phyloP scores from a whole-genome alignment of 2,329 filamentous ascomycete genomes.

The Escovopsis sp. region DNA sequence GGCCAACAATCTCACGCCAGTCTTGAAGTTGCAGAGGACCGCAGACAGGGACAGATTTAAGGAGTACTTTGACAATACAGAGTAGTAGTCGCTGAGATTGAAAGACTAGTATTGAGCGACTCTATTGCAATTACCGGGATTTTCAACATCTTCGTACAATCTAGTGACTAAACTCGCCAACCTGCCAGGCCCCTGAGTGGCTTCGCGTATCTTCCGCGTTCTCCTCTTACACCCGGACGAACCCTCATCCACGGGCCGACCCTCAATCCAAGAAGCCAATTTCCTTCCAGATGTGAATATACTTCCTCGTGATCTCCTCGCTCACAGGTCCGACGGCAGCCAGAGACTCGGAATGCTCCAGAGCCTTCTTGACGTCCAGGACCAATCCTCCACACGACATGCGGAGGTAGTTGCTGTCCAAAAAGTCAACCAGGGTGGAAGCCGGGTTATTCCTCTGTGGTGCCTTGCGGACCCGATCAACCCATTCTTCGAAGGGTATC shows the following conservation, averaged over 20 bases:
- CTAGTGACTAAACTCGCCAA: too few relatives aligned
- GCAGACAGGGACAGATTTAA: slow-evolving; percentile 7
- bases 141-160: too few relatives aligned
- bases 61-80: too few relatives aligned
- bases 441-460: slow-evolving; percentile 3
- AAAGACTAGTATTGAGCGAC: too few relatives aligned
- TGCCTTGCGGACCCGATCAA: slow-evolving; percentile 1
- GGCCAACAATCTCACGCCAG: slow-evolving; percentile 7
- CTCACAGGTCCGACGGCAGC: slow-evolving; percentile 2
- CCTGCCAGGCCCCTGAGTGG: too few relatives aligned
- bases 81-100: too few relatives aligned
- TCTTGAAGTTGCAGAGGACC: slow-evolving; percentile 9
- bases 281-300: neutral
- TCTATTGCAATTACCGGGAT: too few relatives aligned
- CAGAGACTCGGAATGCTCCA: slow-evolving; percentile 6
- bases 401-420: slow-evolving; percentile 5
- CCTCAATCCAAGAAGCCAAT: neutral
- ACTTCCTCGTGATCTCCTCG: neutral
- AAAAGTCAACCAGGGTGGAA: slow-evolving; percentile 5
- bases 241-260: neutral
- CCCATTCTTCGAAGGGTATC: slow-evolving; percentile 6
- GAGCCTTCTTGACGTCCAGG: slow-evolving; percentile 3
- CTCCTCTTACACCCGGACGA: too few relatives aligned
- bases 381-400: slow-evolving; percentile 9
- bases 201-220: too few relatives aligned